Conservation (phyloP, 805 yeast genomes). For the Saccharomycopsis selenospora region DNA sequence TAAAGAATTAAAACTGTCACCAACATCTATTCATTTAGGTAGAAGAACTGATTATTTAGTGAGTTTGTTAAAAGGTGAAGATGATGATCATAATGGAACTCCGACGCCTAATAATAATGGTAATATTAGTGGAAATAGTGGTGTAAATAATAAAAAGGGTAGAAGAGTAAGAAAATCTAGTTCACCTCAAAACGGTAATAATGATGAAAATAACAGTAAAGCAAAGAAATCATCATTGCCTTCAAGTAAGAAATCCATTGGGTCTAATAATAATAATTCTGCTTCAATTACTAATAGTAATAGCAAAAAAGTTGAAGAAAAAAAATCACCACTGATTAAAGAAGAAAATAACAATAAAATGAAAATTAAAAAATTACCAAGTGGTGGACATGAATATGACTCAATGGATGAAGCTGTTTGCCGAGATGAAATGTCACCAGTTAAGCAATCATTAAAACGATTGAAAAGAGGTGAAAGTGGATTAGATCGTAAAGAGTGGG, state of each 20-base stretch:
- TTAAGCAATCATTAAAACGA: conserved; percentile 56
- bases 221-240: conserved; percentile 10
- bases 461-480: conserved; percentile 69
- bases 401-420: conserved; percentile 74
- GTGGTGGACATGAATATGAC: conserved; percentile 44
- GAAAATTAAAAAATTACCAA: conserved; percentile 16
- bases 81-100: conserved; percentile 17
- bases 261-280: background rate
- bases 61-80: conserved; percentile 43
- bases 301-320: conserved; percentile 6
- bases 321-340: conserved; percentile 22
- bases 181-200: conserved; percentile 15
- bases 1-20: conserved; percentile 54
- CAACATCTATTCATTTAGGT: conserved; percentile 86
- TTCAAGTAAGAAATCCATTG: background rate
- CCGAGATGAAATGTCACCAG: conserved; percentile 53
- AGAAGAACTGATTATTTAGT: conserved; percentile 88
- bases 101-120: conserved; percentile 19
- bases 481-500: conserved; percentile 71
- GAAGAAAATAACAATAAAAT: conserved; percentile 12
- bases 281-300: too few species aligned
- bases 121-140: background rate
- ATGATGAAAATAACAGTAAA: conserved; percentile 7
- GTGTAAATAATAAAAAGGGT: conserved; percentile 1
- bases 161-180: background rate